Base-by-base conservation (phyloP, 2,329 filamentous ascomycete species). In the Diaporthe ampelina region DNA sequence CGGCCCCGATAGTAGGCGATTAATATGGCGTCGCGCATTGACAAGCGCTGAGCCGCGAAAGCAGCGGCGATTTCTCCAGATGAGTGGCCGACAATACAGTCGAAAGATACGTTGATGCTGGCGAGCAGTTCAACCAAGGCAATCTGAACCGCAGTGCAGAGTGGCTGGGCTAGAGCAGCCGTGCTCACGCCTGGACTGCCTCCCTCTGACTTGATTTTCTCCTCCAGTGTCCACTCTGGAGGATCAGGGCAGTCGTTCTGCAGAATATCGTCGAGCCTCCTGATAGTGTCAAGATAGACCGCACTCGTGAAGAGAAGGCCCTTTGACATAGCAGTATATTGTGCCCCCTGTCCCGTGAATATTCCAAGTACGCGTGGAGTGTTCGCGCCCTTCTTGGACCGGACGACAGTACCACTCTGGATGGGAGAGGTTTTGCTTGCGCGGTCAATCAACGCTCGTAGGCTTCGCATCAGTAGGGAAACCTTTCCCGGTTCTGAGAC, bases 91-190 rank as follows among this genome's bases (percentile, higher is more conserved):
- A 85, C 80, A 4, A 84, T 82, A 6, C 79, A 79, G 61, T 76
- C 70, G 54, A 83, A 82, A 3, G 32, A 56, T 5, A 83, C 73
- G 1, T 79, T 80, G 10, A 82, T 67, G 21, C 76, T 76, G 15
- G 65, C 68, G 4, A 83, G 76, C 7, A 83, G 74, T 43, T 82
- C 78, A 0, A 82, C 77, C 0, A 82, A 76, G 0, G 81, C 88
- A 2, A 91, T 81, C 76, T 91, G 89, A 0, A 91, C 56, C 0
- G 88, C 88, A 0, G 88, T 90, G 69, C 86, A 90, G 0, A 89
- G 77, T 0, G 89, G 86, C 75, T 91, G 89, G 0, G 86, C 84
- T 29, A 89, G 76, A 4, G 83, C 81, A 0, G 86, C 83, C 24
- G 82, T 77, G 11, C 83, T 54, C 0, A 88, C 77, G 4, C 78